A percentile compares a stretch with the other conserved stretches of the same genome.
Conservation (phyloP, 305 asterid genomes). For the Caryopteris hybrid region DNA sequence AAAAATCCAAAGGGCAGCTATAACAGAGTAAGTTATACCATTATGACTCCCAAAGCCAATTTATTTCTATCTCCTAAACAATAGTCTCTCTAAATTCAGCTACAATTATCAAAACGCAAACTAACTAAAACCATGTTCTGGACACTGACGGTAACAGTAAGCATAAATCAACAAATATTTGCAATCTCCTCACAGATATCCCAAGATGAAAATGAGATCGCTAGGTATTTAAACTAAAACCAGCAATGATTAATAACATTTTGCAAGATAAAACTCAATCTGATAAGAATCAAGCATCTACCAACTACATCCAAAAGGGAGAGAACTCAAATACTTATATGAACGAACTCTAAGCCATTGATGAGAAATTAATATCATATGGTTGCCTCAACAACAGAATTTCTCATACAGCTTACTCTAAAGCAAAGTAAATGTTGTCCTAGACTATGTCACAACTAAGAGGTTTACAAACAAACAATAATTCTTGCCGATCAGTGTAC, state of each 20-base stretch:
- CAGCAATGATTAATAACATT: constrained; percentile 10
- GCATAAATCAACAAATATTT: constrained; percentile 12
- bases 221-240: constrained; percentile 1
- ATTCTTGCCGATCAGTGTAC: constrained; percentile 35
- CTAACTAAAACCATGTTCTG: constrained; percentile 12
- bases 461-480: constrained; percentile 30
- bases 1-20: neutral
- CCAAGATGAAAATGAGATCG: neutral
- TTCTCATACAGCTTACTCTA: constrained; percentile 15
- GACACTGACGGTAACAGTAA: neutral
- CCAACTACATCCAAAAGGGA: constrained; percentile 17
- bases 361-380: constrained; percentile 21
- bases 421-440: constrained; percentile 22
- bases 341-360: constrained; percentile 19
- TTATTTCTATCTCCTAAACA: neutral
- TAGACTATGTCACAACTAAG: constrained; percentile 32
- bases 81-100: neutral
- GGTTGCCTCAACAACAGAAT: constrained; percentile 27
- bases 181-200: constrained; percentile 13
- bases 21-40: constrained; percentile 3
- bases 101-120: constrained; percentile 5
- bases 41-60: constrained; percentile 8
- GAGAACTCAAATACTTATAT: neutral
- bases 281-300: constrained; percentile 20
- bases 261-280: constrained; percentile 14